Evolutionary conservation across 2,329 filamentous ascomycete genomes (phyloP).

Genomic region (Microsporum canis): DNA sequence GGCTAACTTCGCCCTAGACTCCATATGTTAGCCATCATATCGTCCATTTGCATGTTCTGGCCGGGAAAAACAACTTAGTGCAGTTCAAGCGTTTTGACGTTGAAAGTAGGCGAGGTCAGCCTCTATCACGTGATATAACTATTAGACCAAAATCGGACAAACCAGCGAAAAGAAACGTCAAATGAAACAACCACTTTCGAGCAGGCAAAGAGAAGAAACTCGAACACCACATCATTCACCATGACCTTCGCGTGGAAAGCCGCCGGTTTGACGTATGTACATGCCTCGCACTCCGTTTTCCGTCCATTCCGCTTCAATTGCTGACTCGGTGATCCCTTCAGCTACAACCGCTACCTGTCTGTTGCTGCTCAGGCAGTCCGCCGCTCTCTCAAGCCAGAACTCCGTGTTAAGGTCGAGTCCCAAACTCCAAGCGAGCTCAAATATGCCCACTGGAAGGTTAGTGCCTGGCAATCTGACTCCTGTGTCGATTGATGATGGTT

Average conservation of each 20-base stretch:
- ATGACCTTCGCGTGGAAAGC: constrained; percentile 99
- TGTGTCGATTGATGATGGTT: constrained; percentile 9
- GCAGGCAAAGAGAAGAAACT: not conserved
- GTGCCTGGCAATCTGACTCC: constrained; percentile 28
- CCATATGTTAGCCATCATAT: not conserved
- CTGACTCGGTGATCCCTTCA: constrained; percentile 35
- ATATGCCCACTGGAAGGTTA: constrained; percentile 93
- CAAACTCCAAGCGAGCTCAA: constrained; percentile 80
- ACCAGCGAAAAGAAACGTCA: not conserved
- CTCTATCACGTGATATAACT: not conserved
- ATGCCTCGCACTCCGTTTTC: constrained; percentile 17
- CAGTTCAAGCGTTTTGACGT: not conserved
- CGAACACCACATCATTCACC: constrained; percentile 12
- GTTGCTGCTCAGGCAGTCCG: constrained; percentile 90
- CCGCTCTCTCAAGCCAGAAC: constrained; percentile 91
- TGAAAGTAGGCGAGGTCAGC: too few species aligned
- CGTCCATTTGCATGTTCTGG: not conserved
- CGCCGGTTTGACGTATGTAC: constrained; percentile 79
- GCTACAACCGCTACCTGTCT: constrained; percentile 99
- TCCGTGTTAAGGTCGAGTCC: constrained; percentile 76
- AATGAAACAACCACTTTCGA: not conserved
- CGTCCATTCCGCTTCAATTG: constrained; percentile 12
- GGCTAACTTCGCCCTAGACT: not conserved
- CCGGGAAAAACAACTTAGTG: not conserved
- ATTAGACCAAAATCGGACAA: not conserved